Base-by-base conservation (phyloP, 352 stramenopile genomes). In the Aphanomyces stellatus region DNA sequence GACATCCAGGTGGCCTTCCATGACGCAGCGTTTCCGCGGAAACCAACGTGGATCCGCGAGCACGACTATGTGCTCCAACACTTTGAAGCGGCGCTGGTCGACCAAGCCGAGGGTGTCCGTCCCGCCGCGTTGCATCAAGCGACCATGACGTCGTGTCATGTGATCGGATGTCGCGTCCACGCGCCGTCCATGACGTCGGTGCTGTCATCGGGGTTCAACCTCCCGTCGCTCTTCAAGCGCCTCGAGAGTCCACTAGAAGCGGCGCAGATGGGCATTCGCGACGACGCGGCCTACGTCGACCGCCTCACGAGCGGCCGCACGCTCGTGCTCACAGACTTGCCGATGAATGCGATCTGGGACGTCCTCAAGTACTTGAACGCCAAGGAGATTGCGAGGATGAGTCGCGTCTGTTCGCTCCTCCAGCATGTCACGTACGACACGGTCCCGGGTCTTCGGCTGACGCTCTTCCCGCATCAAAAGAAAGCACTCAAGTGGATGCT, bases 391-490 rank as follows among this genome's bases (percentile, higher is more conserved):
- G 81, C 83, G 4, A 72, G 74, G 7, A 59, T 90, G 11, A 87
- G 81, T 37, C 69, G 69, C 2, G 81, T 89, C 2, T 91, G 81
- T 70, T 85, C 80, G 5, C 65, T 88, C 62, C 91, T 92, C 28
- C 83, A 91, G 72, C 77, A 92, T 60, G 70, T 94, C 59, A 71
- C 86, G 41, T 94, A 94, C 68, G 86, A 92, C 70, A 83, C 90
- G 41, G 86, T 90, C 10, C 86, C 83, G 22, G 82, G 84, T 3
- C 68, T 94, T 6, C 81, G 88, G 33, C 70, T 94, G 30, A 67
- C 82, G 13, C 73, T 94, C 4, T 94, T 84, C 56, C 79, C 78
- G 28, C 86, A 94, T 69, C 86, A 94, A 37, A 74, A 75, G 13
- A 79, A 80, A 70, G 83, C 75, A 1, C 72, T 94, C 22, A 90